A percentile compares a stretch with the other conserved stretches of the same genome.
Evolutionary conservation across 2,329 filamentous ascomycete genomes (phyloP).

Genomic region (Lasiodiplodia hormozganensis): DNA sequence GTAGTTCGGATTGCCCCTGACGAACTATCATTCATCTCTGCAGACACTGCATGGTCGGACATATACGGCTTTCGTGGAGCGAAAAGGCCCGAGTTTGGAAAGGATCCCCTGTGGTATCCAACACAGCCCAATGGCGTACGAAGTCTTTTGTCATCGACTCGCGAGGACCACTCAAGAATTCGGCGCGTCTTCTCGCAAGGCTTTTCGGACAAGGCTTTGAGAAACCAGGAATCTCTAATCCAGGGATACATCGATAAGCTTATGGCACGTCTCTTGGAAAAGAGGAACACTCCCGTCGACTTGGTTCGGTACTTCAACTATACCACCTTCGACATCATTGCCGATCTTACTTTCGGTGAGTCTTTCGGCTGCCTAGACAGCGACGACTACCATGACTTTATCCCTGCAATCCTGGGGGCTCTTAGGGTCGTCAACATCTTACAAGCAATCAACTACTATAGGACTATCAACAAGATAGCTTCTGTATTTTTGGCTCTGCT

Average conservation of each 20-base stretch:
- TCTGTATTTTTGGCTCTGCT: constrained; percentile 16
- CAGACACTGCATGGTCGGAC: constrained; percentile 48
- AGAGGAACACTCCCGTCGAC: constrained; percentile 40
- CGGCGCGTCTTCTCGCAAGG: constrained; percentile 50
- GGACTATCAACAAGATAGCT: too few species aligned
- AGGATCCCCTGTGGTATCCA: constrained; percentile 40
- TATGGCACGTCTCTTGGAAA: constrained; percentile 46
- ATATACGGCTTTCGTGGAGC: constrained; percentile 44
- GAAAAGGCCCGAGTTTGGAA: constrained; percentile 35
- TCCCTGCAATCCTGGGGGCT: too few species aligned
- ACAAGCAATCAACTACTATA: constrained; percentile 30
- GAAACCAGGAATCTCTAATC: constrained; percentile 50
- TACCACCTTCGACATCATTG: constrained; percentile 37
- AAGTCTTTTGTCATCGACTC: constrained; percentile 45
- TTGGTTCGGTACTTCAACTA: constrained; percentile 44
- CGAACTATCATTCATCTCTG: constrained; percentile 53
- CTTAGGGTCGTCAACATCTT: constrained; percentile 6
- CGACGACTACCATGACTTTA: constrained; percentile 27
- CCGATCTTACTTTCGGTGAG: constrained; percentile 37
- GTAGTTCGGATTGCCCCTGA: constrained; percentile 51
- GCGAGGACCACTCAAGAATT: constrained; percentile 48
- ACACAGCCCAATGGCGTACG: constrained; percentile 43
- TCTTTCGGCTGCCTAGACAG: constrained; percentile 35
- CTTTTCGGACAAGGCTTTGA: constrained; percentile 49
- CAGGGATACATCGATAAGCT: constrained; percentile 50